Percentiles rank a stretch among this genome's conserved stretches.
Conservation (phyloP, 2,329 filamentous ascomycete genomes). For the Colletotrichum acutatum region DNA sequence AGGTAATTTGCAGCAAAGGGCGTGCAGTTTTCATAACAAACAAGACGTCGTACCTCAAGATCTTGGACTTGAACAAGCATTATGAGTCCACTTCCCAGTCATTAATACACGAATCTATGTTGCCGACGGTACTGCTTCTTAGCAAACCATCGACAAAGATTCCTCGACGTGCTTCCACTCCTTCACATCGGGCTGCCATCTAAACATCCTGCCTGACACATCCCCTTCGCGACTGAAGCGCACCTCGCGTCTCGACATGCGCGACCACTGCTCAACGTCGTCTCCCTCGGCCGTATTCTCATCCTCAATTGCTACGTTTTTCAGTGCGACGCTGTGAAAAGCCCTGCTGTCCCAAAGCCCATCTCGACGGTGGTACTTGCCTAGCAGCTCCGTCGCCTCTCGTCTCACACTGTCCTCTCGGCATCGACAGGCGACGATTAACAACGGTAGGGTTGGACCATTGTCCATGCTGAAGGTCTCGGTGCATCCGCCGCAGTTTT, state of each 20-base stretch:
- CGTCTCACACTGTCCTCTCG: conserved; percentile 49
- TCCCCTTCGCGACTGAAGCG: conserved; percentile 47
- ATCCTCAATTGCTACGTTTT: conserved; percentile 48
- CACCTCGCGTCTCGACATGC: conserved; percentile 50
- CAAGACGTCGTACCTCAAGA: no score
- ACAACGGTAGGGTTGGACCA: conserved; percentile 56
- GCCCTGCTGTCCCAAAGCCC: conserved; percentile 55
- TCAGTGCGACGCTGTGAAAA: conserved; percentile 51
- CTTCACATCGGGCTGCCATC: not conserved
- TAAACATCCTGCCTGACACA: not conserved
- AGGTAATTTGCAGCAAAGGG: no score
- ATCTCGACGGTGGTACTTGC: conserved; percentile 53
- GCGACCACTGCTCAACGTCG: conserved; percentile 51
- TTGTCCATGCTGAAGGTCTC: conserved; percentile 57
- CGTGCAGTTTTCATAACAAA: no score
- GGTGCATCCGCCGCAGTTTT: conserved; percentile 27
- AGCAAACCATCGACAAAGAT: not conserved
- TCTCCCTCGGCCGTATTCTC: conserved; percentile 44
- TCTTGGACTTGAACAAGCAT: no score
- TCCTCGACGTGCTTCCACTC: not conserved
- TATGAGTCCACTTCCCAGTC: no score
- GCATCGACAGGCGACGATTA: conserved; percentile 53
- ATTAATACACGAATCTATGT: not conserved
- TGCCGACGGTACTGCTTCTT: not conserved
- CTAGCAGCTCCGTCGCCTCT: conserved; percentile 53